Conservation (phyloP, 352 stramenopile species). For the Phytophthora litchii region DNA sequence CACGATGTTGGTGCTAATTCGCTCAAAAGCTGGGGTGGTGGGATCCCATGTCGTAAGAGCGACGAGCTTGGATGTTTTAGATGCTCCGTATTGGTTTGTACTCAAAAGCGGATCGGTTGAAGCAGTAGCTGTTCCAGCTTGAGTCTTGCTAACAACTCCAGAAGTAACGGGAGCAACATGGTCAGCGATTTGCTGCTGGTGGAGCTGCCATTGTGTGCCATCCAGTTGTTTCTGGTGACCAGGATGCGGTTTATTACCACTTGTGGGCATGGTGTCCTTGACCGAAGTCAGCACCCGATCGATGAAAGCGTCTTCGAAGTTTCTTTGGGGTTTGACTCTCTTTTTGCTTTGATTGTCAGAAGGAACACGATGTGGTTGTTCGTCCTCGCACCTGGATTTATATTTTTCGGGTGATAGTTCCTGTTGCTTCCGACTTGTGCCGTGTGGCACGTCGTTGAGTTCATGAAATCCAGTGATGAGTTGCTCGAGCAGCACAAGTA, state of each 20-base stretch:
- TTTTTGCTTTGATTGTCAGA: slow-evolving; percentile 25
- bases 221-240: slow-evolving; percentile 38
- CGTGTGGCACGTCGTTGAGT: slow-evolving; percentile 66
- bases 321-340: slow-evolving; percentile 24
- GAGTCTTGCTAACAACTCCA: slow-evolving; percentile 4
- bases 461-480: slow-evolving; percentile 95
- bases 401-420: slow-evolving; percentile 8
- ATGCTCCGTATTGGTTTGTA: slow-evolving; percentile 17
- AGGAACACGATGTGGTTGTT: slow-evolving; percentile 17
- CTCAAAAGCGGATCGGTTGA: not conserved
- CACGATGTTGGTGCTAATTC: slow-evolving; percentile 83
- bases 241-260: slow-evolving; percentile 3
- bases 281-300: slow-evolving; percentile 81
- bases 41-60: slow-evolving; percentile 67
- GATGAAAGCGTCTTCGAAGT: slow-evolving; percentile 91
- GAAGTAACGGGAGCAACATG: slow-evolving; percentile 15
- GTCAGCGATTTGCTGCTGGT: slow-evolving; percentile 39
- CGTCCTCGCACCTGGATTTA: slow-evolving; percentile 28
- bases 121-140: not conserved
- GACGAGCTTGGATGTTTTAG: slow-evolving; percentile 39
- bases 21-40: slow-evolving; percentile 84
- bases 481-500: slow-evolving; percentile 91
- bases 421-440: slow-evolving; percentile 31
- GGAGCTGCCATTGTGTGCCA: slow-evolving; percentile 46
- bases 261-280: slow-evolving; percentile 39